Evolutionary conservation across 805 yeast genomes (phyloP), one percentile per base, ranked within the genome.

Genomic region (Candida golubevii): DNA sequence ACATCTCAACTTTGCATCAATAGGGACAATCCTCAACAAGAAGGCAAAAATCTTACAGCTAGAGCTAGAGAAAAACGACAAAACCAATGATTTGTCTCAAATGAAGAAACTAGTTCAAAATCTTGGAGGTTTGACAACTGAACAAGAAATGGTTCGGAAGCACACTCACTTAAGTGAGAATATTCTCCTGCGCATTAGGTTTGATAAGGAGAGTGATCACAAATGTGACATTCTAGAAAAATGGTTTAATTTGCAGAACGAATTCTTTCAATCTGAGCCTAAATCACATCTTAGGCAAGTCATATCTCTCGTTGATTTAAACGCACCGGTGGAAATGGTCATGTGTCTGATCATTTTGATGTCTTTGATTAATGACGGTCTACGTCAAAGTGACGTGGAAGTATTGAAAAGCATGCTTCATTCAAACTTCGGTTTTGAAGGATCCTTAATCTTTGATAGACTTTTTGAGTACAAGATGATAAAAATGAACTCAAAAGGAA

Each of bases 121-220:
- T 36, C 67, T 91, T 29, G 82, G 85, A 8, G 73, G 72, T 11
- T 62, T 91, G 38, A 90, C 88, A 46, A 66, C 72, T 8, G 73
- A 78, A 38, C 95, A 89, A 61, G 80, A 75, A 33, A 68, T 79
- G 52, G 75, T 93, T 27, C 78, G 84, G 49, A 76, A 78, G 45
- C 96, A 88, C 59, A 87, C 96, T 8, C 65, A 65, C 5, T 62
- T 89, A n/a, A 85, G 91, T 8, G 93, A 88, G 54, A 67, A 67
- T 29, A 71, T 87, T 1, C 65, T 87, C 55, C 58, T 66, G 10
- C 63, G 66, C 32, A 78, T 82, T 13, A 70, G 70, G 37, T 49
- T 49, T 36, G 50, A 52, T 35, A 26, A 28, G n/a, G 38, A 35
- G 13, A 45, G 50, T 15, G 47, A 38, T 1, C 38, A 41, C n/a